Evolutionary conservation across 169 alveolate genomes (phyloP).

Genomic region (Toxoplasma gondii): DNA sequence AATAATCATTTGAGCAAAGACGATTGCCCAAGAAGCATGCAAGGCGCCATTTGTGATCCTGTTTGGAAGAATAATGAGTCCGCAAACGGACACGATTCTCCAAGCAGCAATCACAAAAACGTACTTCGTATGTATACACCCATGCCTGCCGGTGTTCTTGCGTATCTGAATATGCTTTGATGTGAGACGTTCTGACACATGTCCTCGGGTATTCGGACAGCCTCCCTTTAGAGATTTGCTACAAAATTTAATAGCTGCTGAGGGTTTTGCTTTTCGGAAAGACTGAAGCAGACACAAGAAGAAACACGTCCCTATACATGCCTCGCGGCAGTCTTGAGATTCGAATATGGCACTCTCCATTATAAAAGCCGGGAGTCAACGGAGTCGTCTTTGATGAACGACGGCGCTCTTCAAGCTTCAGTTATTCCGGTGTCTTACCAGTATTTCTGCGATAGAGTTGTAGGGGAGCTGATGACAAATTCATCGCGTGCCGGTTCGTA

Average conservation of each 20-base stretch:
- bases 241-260: too few relatives aligned
- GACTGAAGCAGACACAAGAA: too few relatives aligned
- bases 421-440: neutral
- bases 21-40: constrained; percentile 80
- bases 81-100: neutral
- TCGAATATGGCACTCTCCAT: too few relatives aligned
- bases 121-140: neutral
- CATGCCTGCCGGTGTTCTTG: neutral
- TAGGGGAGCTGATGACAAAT: constrained; percentile 80
- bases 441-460: constrained; percentile 63
- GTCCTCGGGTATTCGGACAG: too few relatives aligned
- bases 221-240: too few relatives aligned
- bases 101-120: neutral
- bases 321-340: too few relatives aligned
- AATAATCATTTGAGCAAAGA: constrained; percentile 79
- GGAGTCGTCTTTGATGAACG: too few relatives aligned
- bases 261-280: too few relatives aligned
- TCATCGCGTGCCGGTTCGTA: constrained; percentile 76
- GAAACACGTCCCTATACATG: too few relatives aligned
- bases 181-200: neutral
- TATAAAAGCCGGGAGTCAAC: too few relatives aligned
- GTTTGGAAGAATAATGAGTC: constrained; percentile 19
- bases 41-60: constrained; percentile 86
- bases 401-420: neutral
- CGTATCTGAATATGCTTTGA: neutral